Evolutionary conservation across 2,329 filamentous ascomycete species (phyloP).

Genomic region (Zymoseptoria passerinii): DNA sequence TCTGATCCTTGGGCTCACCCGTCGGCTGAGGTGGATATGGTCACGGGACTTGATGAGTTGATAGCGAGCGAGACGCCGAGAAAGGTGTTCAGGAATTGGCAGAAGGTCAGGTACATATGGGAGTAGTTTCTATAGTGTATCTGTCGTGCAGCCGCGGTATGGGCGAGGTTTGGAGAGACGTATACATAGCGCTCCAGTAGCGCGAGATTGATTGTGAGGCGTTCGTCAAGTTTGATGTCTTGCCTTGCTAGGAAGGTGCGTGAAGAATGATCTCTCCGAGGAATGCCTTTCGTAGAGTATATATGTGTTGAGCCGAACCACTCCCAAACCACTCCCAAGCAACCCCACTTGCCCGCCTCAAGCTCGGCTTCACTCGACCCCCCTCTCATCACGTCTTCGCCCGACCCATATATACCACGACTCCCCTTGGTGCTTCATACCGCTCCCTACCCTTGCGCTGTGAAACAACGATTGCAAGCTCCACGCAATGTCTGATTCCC

Average conservation of each 20-base stretch:
- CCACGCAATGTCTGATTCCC: neutral
- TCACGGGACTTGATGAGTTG: constrained; percentile 34
- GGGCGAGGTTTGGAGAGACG: neutral
- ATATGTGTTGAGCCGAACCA: neutral
- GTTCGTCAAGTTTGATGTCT: neutral
- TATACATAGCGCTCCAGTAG: neutral
- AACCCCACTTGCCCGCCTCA: neutral
- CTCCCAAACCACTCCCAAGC: too few relatives aligned
- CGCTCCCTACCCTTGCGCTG: neutral
- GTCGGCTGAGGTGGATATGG: constrained; percentile 45
- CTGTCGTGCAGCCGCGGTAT: neutral
- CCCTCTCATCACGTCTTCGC: neutral
- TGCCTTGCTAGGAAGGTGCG: neutral
- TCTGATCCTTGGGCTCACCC: constrained; percentile 45
- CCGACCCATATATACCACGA: neutral
- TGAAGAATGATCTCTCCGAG: too few relatives aligned
- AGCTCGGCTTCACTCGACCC: neutral
- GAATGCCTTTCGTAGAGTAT: neutral
- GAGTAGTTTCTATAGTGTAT: constrained; percentile 4
- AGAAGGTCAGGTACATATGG: constrained; percentile 30
- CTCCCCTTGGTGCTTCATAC: neutral
- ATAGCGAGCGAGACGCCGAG: constrained; percentile 28
- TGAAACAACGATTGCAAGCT: neutral
- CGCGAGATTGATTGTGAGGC: neutral
- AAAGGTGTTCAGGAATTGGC: constrained; percentile 19